A percentile compares a stretch with the other conserved stretches of the same genome.
Evolutionary conservation across 768 basidiomycete species (phyloP).

Genomic region (Amanita polypyramis): DNA sequence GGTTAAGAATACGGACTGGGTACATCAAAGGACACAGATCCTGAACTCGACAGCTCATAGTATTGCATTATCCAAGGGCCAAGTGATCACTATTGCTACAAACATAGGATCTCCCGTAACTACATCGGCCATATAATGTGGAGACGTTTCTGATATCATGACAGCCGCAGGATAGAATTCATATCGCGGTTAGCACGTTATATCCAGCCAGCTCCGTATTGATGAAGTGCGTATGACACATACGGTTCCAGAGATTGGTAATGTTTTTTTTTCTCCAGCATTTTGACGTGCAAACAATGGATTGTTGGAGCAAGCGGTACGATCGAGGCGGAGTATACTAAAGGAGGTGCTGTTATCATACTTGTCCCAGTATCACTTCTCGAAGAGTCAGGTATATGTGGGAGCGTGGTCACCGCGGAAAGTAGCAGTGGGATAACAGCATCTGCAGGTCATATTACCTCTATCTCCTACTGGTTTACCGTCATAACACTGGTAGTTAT

Average conservation of each 20-base stretch:
- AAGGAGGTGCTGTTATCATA: slow-evolving; percentile 51
- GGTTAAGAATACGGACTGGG: slow-evolving; percentile 45
- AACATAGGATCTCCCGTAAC: slow-evolving; percentile 68
- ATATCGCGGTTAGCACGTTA: slow-evolving; percentile 47
- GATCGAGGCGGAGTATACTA: slow-evolving; percentile 50
- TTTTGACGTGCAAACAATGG: slow-evolving; percentile 58
- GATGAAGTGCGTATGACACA: slow-evolving; percentile 38
- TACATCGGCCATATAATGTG: neutral
- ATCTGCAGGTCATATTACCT: neutral
- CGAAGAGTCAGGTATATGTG: slow-evolving; percentile 29
- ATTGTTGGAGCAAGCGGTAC: slow-evolving; percentile 57
- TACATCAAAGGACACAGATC: slow-evolving; percentile 38
- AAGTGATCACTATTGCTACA: slow-evolving; percentile 50
- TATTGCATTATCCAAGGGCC: slow-evolving; percentile 57
- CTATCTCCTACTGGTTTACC: neutral
- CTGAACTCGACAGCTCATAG: slow-evolving; percentile 38
- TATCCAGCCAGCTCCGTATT: slow-evolving; percentile 37
- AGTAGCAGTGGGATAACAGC: neutral
- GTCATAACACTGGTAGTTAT: neutral
- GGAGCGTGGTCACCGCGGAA: slow-evolving; percentile 2
- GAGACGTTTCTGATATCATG: neutral
- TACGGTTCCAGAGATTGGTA: neutral
- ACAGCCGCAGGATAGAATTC: slow-evolving; percentile 45
- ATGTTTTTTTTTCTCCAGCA: slow-evolving; percentile 22
- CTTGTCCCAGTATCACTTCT: slow-evolving; percentile 33